phyloP scores from a whole-genome alignment of 2,329 filamentous ascomycete species.

The Penicillium sp. region DNA sequence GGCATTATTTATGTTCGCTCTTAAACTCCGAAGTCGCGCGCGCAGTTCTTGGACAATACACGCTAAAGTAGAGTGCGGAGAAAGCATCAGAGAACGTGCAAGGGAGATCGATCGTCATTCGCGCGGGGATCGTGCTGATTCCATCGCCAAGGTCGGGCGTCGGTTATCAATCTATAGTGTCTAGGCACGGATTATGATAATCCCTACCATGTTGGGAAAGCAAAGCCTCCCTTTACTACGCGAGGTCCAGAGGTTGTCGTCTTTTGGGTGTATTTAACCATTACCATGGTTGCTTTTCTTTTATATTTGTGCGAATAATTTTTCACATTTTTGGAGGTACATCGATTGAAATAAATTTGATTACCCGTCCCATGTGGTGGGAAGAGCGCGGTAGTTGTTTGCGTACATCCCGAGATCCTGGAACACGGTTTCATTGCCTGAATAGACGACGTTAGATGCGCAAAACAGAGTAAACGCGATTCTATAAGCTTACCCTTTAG shows the following conservation, averaged over 20 bases:
- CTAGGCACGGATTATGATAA: background rate
- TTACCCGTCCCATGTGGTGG: conserved; percentile 57
- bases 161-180: conserved; percentile 6
- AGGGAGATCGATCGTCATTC: conserved; percentile 9
- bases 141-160: conserved; percentile 6
- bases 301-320: background rate
- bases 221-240: conserved; percentile 2
- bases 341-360: background rate
- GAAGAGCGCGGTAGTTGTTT: conserved; percentile 64
- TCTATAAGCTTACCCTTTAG: conserved; percentile 48
- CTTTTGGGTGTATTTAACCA: too few species aligned
- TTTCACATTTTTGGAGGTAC: background rate
- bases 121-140: background rate
- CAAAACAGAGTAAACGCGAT: background rate
- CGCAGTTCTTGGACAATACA: background rate
- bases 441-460: conserved; percentile 1
- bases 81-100: conserved; percentile 7
- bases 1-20: background rate
- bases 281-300: background rate
- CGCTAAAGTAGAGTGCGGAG: background rate
- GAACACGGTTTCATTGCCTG: conserved; percentile 62
- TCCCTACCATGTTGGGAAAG: conserved; percentile 3
- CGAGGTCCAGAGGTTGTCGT: background rate
- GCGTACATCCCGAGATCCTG: conserved; percentile 59
- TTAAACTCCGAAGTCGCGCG: background rate